Conservation (phyloP, 805 yeast genomes). For the Lipomyces starkeyi region DNA sequence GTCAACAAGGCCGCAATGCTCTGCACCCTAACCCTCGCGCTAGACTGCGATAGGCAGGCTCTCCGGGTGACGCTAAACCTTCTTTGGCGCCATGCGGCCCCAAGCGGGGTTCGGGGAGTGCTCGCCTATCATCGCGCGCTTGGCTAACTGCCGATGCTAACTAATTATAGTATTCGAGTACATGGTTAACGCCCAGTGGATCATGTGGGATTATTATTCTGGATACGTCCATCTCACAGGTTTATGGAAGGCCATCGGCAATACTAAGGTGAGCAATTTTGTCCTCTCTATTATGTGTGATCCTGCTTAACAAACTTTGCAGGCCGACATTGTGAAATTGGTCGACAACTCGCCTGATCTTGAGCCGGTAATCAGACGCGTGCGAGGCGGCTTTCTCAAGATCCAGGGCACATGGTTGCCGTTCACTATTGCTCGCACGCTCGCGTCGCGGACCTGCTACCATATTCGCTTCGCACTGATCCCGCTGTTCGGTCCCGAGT, state of each 20-base stretch:
- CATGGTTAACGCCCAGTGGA: slow-evolving; percentile 69
- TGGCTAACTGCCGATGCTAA: too few species aligned
- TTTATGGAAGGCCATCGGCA: slow-evolving; percentile 78
- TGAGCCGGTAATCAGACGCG: slow-evolving; percentile 68
- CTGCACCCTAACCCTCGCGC: not conserved
- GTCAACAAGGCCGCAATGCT: too few species aligned
- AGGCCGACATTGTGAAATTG: slow-evolving; percentile 74
- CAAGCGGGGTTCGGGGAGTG: slow-evolving; percentile 42
- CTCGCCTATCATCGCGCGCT: too few species aligned
- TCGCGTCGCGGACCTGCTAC: slow-evolving; percentile 79
- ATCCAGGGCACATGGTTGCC: slow-evolving; percentile 97
- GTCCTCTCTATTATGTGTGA: not conserved
- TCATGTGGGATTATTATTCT: slow-evolving; percentile 84
- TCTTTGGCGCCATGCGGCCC: slow-evolving; percentile 41
- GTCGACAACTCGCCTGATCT: slow-evolving; percentile 67
- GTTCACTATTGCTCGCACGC: slow-evolving; percentile 63
- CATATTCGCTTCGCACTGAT: slow-evolving; percentile 74
- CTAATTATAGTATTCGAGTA: slow-evolving; percentile 71
- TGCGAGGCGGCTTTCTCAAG: slow-evolving; percentile 88
- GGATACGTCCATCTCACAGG: slow-evolving; percentile 90
- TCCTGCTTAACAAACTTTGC: not conserved
- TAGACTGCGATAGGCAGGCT: not conserved
- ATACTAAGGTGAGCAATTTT: slow-evolving; percentile 52
- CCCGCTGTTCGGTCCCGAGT: slow-evolving; percentile 78
- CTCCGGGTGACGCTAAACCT: not conserved